Evolutionary conservation across 2,329 filamentous ascomycete species (phyloP).

Genomic region (Coleophoma eucalyptorum): DNA sequence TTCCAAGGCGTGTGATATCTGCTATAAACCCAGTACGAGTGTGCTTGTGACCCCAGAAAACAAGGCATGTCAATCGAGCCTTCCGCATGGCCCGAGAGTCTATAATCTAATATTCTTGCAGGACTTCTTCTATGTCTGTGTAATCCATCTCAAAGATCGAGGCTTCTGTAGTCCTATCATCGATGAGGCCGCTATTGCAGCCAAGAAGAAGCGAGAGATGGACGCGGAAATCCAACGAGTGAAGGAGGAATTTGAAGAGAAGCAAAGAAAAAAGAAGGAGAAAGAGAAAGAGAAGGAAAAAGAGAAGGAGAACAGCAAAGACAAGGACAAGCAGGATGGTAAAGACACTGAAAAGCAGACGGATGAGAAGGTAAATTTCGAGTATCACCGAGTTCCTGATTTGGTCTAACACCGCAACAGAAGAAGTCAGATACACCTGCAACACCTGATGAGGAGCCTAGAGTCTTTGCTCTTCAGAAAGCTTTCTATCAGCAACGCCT

Average conservation of each 20-base stretch:
- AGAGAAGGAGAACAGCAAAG: constrained; percentile 44
- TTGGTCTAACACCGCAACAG: constrained; percentile 5
- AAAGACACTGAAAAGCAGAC: constrained; percentile 35
- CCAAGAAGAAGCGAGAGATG: constrained; percentile 57
- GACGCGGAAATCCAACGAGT: constrained; percentile 62
- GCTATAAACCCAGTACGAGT: constrained; percentile 82
- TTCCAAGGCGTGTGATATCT: constrained; percentile 83
- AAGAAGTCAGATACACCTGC: constrained; percentile 16
- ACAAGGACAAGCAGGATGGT: constrained; percentile 39
- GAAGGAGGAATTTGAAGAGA: constrained; percentile 71
- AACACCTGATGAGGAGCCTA: constrained; percentile 59
- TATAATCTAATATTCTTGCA: constrained; percentile 22
- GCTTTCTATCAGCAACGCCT: constrained; percentile 84
- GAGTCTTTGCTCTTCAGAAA: constrained; percentile 83
- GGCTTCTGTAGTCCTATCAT: constrained; percentile 76
- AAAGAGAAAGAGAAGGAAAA: constrained; percentile 63
- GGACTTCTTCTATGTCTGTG: constrained; percentile 93
- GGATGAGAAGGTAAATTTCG: constrained; percentile 32
- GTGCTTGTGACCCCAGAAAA: constrained; percentile 88
- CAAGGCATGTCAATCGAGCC: constrained; percentile 55
- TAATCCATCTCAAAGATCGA: constrained; percentile 75
- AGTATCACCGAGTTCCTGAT: too few species aligned
- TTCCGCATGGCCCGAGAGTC: not conserved
- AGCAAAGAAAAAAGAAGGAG: constrained; percentile 66
- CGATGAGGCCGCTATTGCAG: constrained; percentile 62